Conservation (phyloP, 257 asterid genomes). For the Scutellaria baicalensis region DNA sequence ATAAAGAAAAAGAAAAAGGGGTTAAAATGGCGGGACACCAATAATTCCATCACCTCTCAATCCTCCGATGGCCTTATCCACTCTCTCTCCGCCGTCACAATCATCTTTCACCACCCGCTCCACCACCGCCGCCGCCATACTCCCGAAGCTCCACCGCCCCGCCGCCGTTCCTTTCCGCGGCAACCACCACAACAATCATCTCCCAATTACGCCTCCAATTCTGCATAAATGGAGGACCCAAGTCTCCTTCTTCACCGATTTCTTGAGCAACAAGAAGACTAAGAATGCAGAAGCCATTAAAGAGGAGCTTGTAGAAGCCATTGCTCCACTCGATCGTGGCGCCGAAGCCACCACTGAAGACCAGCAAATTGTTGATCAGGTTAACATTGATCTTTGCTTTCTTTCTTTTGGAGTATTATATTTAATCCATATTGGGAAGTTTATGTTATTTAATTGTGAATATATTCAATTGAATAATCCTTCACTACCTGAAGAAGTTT, state of each 20-base stretch:
- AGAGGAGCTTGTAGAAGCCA: conserved; percentile 74
- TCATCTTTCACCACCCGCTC: conserved; percentile 5
- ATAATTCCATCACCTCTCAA: not conserved
- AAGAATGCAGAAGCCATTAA: conserved; percentile 52
- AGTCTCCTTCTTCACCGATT: conserved; percentile 64
- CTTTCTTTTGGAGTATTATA: not conserved
- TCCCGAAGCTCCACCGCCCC: conserved; percentile 30
- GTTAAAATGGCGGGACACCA: not conserved
- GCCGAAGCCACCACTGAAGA: conserved; percentile 87
- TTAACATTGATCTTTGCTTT: not conserved
- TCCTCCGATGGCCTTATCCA: conserved; percentile 58
- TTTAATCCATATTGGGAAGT: not conserved
- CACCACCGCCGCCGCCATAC: conserved; percentile 16
- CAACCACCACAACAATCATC: conserved; percentile 4
- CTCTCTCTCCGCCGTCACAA: conserved; percentile 28
- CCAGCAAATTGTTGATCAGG: conserved; percentile 58
- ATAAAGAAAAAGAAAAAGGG: not conserved
- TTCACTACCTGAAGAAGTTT: too few species aligned
- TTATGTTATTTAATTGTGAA: too few species aligned
- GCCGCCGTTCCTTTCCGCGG: conserved; percentile 9
- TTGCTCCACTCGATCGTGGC: conserved; percentile 83
- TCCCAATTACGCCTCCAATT: not conserved
- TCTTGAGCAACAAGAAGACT: conserved; percentile 37
- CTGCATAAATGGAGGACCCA: conserved; percentile 48
- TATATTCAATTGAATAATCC: too few species aligned